Evolutionary conservation across 176 grass and related monocot genomes (phyloP), one percentile per base, ranked within the genome.

Genomic region (Dactylis glomerata): DNA sequence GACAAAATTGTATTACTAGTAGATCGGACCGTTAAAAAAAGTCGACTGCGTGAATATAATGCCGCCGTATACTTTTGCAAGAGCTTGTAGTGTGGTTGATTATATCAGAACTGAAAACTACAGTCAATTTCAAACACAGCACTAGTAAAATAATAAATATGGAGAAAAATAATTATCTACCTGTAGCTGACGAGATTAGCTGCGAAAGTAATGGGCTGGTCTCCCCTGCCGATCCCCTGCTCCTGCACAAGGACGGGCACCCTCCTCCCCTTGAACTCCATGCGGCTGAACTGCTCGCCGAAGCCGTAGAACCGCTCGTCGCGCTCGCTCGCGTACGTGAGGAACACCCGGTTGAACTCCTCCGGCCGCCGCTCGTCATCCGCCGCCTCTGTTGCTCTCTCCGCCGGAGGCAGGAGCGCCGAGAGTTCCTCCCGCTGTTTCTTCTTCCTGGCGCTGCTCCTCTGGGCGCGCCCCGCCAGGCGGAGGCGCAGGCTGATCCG

Each of bases 141-240:
- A 45, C 3, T n/a, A n/a, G n/a, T n/a, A 3, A 6, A 12, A 3
- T 26, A 30, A 6, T 19, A 68, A 68, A 20, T 13, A 50, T 4
- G 3, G 36, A 8, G 27, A 26, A 2, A 2, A 2, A 2, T 24
- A 6, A 4, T 10, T 30, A 16, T 11, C 3, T 88, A 97, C 95
- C 92, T 97, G 83, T 97, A 92, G 57, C 95, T 94, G 57, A 97
- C 44, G 38, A 97, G 89, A 87, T 97, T 97, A 34, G 95, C 88
- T 8, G 86, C 95, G 11, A 97, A 97, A 17, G 95, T 93, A 89
- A 97, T 97, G 61, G 95, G 95, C 81, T 97, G 95, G 64, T 97
- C 92, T 28, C 95, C 95, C 90, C 95, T 95, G 16, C 95, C 95
- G 70, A 97, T 95, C 14, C 95, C 95, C 90, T 97, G 95, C 49